These are phyloP conservation scores for Vitellaria paradoxa DNA, from an alignment of 179 eudicot species.

Conservation along the genomic window DNA sequence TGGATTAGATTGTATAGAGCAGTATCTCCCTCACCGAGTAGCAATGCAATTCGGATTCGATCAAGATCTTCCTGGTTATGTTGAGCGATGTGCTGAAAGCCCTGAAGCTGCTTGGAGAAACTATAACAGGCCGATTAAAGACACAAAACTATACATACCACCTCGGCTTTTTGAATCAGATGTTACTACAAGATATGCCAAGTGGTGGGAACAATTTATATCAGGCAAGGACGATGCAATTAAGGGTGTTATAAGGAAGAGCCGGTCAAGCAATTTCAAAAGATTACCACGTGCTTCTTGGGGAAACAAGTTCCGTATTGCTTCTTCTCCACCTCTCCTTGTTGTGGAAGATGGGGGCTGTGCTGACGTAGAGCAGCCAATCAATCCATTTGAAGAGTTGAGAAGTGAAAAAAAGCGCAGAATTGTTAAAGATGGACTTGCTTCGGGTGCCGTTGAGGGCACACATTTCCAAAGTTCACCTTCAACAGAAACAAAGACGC, in stretches of 20 bases:
- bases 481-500: too few relatives aligned
- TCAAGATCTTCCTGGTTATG: conserved; percentile 32
- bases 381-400: too few relatives aligned
- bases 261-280: neutral
- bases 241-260: neutral
- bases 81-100: neutral
- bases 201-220: conserved; percentile 13
- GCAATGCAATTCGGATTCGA: conserved; percentile 31
- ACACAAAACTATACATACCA: conserved; percentile 20
- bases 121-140: conserved; percentile 18
- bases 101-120: conserved; percentile 21
- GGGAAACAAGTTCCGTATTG: neutral
- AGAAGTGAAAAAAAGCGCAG: too few relatives aligned
- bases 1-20: conserved; percentile 22
- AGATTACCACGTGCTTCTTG: neutral
- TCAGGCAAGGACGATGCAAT: neutral
- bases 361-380: too few relatives aligned
- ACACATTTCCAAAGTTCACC: too few relatives aligned
- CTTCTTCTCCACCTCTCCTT: too few relatives aligned
- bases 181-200: conserved; percentile 16
- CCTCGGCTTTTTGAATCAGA: conserved; percentile 17
- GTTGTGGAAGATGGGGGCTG: too few relatives aligned
- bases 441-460: too few relatives aligned
- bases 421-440: too few relatives aligned
- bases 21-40: conserved; percentile 36